phyloP scores from a whole-genome alignment of 1,139 yeast species.

The Hyphopichia wangnamkhiaoensis region DNA sequence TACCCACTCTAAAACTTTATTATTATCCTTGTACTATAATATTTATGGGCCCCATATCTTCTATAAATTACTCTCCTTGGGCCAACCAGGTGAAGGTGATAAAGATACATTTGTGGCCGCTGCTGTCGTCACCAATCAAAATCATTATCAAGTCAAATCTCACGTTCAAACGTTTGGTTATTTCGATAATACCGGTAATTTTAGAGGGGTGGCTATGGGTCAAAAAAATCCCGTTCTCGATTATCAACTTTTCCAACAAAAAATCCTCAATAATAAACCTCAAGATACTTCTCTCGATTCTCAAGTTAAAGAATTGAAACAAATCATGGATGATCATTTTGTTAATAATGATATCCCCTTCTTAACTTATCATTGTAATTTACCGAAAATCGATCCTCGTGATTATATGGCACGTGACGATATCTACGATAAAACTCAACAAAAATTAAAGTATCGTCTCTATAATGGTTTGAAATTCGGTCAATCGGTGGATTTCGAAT shows the following conservation, averaged over 20 bases:
- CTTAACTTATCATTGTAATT: conserved; percentile 41
- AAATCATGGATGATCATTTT: conserved; percentile 18
- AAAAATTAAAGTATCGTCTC: conserved; percentile 29
- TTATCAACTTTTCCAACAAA: conserved; percentile 18
- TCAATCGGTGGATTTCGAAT: conserved; percentile 30
- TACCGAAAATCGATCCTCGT: conserved; percentile 40
- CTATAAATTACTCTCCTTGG: conserved; percentile 58
- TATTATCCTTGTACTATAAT: conserved; percentile 56
- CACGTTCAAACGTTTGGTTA: conserved; percentile 36
- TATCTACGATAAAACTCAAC: conserved; percentile 28
- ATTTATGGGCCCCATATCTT: conserved; percentile 58
- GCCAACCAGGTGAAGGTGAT: conserved; percentile 67
- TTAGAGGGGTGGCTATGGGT: conserved; percentile 44
- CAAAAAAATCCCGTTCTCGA: conserved; percentile 38
- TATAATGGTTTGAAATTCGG: conserved; percentile 28
- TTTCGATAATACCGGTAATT: conserved; percentile 20
- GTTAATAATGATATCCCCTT: conserved; percentile 17
- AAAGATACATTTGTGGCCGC: conserved; percentile 66
- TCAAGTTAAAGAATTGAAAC: conserved; percentile 25
- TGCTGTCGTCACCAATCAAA: conserved; percentile 47
- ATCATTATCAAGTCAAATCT: conserved; percentile 53
- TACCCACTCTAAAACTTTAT: conserved; percentile 52
- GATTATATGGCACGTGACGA: conserved; percentile 25
- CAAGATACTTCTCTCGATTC: conserved; percentile 12
- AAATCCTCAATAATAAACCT: conserved; percentile 9